Conservation (phyloP, 176 grass and related monocot species). For the Triticum monococcum region DNA sequence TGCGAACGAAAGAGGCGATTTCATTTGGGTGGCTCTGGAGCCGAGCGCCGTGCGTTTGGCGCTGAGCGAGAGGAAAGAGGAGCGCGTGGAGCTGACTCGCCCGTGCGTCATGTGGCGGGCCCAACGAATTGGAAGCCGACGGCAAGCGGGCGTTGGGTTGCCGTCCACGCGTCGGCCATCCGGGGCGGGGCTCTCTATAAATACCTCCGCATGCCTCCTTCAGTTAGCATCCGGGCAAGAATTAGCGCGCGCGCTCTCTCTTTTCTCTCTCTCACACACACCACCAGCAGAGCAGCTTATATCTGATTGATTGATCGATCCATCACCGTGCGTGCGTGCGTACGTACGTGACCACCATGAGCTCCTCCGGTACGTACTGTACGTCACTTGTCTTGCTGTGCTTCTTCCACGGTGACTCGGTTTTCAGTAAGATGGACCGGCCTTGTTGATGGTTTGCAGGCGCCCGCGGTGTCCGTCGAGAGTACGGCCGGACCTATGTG, state of each 20-base stretch:
- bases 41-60: not conserved
- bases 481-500: constrained; percentile 92
- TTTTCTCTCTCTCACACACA: no score
- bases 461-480: constrained; percentile 35
- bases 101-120: no score
- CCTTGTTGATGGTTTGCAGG: constrained; percentile 41
- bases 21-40: not conserved
- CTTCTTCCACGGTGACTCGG: not conserved
- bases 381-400: not conserved
- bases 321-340: no score
- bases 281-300: no score
- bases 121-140: no score
- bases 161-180: no score
- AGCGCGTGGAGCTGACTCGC: not conserved
- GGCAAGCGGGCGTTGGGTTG: no score
- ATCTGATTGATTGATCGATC: no score
- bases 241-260: not conserved
- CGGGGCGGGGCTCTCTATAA: not conserved
- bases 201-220: not conserved
- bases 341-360: not conserved
- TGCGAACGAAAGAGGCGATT: not conserved
- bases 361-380: constrained; percentile 13
- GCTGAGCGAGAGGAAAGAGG: not conserved
- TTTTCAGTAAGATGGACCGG: not conserved
- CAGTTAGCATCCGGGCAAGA: not conserved